Percentiles rank a stretch among this genome's conserved stretches.
These are phyloP conservation scores for Myriosclerotinia duriaeana DNA, from an alignment of 2,329 filamentous ascomycete species.

Conservation along the genomic window DNA sequence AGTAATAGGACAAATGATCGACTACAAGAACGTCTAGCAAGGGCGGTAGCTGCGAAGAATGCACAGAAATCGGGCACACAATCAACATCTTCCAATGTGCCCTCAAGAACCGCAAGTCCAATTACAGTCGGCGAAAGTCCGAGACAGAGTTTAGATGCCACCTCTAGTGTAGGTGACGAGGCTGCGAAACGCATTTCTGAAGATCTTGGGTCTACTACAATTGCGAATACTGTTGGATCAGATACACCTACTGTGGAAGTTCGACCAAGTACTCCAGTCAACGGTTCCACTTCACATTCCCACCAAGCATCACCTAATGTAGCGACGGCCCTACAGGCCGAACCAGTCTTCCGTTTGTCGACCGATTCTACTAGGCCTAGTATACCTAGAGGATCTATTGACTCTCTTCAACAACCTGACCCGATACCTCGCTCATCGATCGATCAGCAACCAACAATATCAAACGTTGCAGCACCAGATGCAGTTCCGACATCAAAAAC, in stretches of 20 bases:
- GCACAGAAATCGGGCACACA: constrained; percentile 47
- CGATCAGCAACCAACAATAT: constrained; percentile 34
- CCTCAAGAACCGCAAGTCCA: constrained; percentile 55
- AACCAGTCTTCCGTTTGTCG: constrained; percentile 33
- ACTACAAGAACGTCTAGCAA: constrained; percentile 84
- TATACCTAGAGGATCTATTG: constrained; percentile 33
- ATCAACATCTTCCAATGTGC: constrained; percentile 50
- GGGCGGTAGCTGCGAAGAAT: constrained; percentile 76
- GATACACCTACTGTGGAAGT: constrained; percentile 29
- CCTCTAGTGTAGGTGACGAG: constrained; percentile 26
- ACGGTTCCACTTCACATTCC: neutral
- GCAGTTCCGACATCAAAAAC: constrained; percentile 24
- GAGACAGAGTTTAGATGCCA: constrained; percentile 48
- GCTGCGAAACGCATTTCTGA: constrained; percentile 8
- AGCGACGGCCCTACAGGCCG: constrained; percentile 27
- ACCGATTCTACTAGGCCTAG: constrained; percentile 36
- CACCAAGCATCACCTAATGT: constrained; percentile 25
- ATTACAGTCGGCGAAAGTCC: constrained; percentile 46
- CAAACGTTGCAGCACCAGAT: constrained; percentile 6
- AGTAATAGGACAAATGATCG: constrained; percentile 67
- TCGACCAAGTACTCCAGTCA: constrained; percentile 24
- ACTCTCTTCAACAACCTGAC: constrained; percentile 30
- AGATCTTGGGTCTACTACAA: constrained; percentile 15
- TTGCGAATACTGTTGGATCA: neutral
- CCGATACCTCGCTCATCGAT: constrained; percentile 36